Base-by-base conservation (phyloP, 2,329 filamentous ascomycete genomes). In the Graphilbum fragrans region DNA sequence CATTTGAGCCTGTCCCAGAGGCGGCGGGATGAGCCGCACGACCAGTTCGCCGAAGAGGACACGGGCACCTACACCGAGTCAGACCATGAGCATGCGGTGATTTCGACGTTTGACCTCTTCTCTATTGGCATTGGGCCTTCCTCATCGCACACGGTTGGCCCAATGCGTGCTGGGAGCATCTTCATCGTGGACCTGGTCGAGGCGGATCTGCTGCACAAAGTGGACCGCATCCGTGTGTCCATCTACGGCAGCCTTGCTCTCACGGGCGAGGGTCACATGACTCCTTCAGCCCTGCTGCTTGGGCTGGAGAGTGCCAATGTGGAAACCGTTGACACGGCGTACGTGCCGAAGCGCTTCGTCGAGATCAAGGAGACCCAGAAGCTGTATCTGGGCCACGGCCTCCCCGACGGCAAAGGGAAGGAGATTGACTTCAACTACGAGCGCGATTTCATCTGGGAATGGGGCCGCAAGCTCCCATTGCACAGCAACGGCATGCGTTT, bases 401-500 rank as follows among this genome's bases (percentile, higher is more conserved):
- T 69, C 2, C 43, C 53, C 1, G 52, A 55, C 3, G 59, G 58
- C 35, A 18, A 14, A 25, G 37, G 62, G 10, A 66, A 61, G 46
- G 62, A 68, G 49, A 62, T 70, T 3, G 55, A 55, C n/a, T 70
- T 70, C 38, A 61, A 69, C 48, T 70, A 70, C 43, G 62, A 66
- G 8, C 55, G 55, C 27, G 65, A 70, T 44, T 70, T 70, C 50
- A 56, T 59, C 6, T 70, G 67, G 67, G 63, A 70, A 51, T 70
- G 67, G 67, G 64, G 65, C 3, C 62, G 61, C 20, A 70, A 69
- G 50, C 59, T 70, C n/a, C 63, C 66, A 1, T 47, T 69, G 36
- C 67, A 70, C 50, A 70, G 67, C 55, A 70, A 70, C 39, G 67
- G 67, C 34, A 69, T 70, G 67, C 65, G 67, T 1, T 60, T 70